Base-by-base conservation (phyloP, 2,329 filamentous ascomycete species). In the Pseudonectria foliicola region DNA sequence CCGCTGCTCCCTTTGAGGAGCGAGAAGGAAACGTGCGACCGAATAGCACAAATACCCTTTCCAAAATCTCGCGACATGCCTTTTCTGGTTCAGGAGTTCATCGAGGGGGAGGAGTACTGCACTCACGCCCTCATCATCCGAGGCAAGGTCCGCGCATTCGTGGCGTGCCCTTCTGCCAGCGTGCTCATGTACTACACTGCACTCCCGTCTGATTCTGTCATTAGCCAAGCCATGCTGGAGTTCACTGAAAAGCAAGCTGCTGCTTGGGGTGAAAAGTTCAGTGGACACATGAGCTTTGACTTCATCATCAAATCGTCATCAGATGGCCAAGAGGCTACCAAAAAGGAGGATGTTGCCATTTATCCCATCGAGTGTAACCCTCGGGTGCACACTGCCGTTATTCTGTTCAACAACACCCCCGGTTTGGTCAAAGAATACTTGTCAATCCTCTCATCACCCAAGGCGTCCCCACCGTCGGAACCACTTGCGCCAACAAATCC, bases 301-400 rank as follows among this genome's bases (percentile, higher is more conserved):
- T 81, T 89, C 42, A 62, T 87, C 44, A 71, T 82, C 3, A 68
- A 75, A 33, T 7, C 38, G 2, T 10, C 25, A 2, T 39, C 43
- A 4, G 35, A 43, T 12, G 14, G 34, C 7, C 37, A 40, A 13
- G 39, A 42, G 3, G 23, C 36, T 6, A 39, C 39, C 1, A 25
- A 18, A 0, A 55, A 59, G n/a, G 46, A 66, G 44, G 18, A 45
- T 0, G 33, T 42, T 4, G 35, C 36, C 4, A 53, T 85, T 2
- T 80, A 76, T 43, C 77, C 80, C 0, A 85, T 85, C 37, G 80
- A 85, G 51, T 85, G 80, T 50, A 85, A 85, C 37, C 81, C 81
- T 0, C 64, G 81, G 11, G 76, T 75, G 0, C 80, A 85, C 47
- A 85, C 81, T 0, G 81, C 81, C 0, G 72, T 80, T 0, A 66